phyloP scores from a whole-genome alignment of 169 alveolate genomes.

The Amoebophrya sp. region DNA sequence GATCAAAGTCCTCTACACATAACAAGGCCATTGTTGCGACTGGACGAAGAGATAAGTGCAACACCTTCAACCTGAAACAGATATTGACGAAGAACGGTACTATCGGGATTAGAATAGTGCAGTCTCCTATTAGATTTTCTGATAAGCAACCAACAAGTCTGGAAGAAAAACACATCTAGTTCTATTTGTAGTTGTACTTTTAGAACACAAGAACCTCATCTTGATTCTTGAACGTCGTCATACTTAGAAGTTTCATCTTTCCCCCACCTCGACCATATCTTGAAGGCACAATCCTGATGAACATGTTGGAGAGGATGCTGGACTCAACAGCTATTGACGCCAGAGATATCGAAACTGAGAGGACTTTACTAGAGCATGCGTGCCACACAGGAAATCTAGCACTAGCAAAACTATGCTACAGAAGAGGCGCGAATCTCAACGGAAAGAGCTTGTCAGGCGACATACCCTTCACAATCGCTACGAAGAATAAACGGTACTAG shows the following conservation, averaged over 20 bases:
- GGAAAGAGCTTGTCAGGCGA: constrained; percentile 39
- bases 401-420: constrained; percentile 51
- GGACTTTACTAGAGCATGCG: constrained; percentile 44
- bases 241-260: too few relatives aligned
- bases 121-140: too few relatives aligned
- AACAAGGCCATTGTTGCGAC: neutral
- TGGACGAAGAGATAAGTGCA: constrained; percentile 31
- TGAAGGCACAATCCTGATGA: constrained; percentile 46
- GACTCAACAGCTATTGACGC: constrained; percentile 51
- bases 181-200: too few relatives aligned
- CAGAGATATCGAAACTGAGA: constrained; percentile 44
- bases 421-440: constrained; percentile 47
- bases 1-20: neutral
- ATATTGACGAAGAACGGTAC: constrained; percentile 39
- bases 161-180: too few relatives aligned
- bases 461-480: constrained; percentile 45
- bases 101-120: neutral
- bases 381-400: constrained; percentile 43
- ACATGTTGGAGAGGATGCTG: constrained; percentile 42
- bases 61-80: constrained; percentile 51
- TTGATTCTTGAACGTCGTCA: too few relatives aligned
- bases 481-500: constrained; percentile 33
- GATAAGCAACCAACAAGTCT: too few relatives aligned
- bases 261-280: too few relatives aligned
- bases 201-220: too few relatives aligned